phyloP scores from a whole-genome alignment of 2,329 filamentous ascomycete species.

The Claviceps humidiphila region DNA sequence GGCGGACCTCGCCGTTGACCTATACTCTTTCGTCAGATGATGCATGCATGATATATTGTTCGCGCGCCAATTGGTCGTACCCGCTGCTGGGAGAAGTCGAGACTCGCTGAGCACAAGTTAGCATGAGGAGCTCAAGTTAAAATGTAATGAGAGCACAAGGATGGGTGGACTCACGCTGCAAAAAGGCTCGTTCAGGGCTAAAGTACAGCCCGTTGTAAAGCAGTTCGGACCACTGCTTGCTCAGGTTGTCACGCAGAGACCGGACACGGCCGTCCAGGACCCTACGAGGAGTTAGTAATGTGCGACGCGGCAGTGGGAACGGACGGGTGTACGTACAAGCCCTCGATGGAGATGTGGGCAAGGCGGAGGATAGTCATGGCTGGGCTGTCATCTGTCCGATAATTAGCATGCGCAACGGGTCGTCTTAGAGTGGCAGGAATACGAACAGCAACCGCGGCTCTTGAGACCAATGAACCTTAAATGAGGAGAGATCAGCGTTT shows the following conservation, averaged over 20 bases:
- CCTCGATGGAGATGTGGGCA: constrained; percentile 1
- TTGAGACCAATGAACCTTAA: constrained; percentile 1
- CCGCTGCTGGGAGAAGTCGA: constrained; percentile 2
- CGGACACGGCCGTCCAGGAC: constrained; percentile 1
- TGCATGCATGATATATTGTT: neutral
- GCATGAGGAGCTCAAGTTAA: neutral
- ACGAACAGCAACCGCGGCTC: constrained; percentile 1
- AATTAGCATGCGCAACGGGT: neutral
- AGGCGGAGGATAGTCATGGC: constrained; percentile 1
- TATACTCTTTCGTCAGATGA: neutral
- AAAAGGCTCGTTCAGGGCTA: constrained; percentile 2
- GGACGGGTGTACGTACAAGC: neutral
- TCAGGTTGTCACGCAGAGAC: constrained; percentile 1
- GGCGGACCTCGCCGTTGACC: constrained; percentile 23
- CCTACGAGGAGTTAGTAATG: neutral
- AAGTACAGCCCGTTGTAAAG: constrained; percentile 4
- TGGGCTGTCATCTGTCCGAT: constrained; percentile 1
- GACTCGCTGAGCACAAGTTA: neutral
- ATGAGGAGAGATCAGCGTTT: neutral
- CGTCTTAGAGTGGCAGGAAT: neutral
- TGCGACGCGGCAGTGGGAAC: too few species aligned
- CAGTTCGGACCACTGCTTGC: neutral
- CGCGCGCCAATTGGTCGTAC: neutral
- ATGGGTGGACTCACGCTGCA: neutral
- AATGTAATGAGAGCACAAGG: neutral